Evolutionary conservation across 2,329 filamentous ascomycete genomes (phyloP), one percentile per base, ranked within the genome.

Genomic region (Aspergillus sp.): DNA sequence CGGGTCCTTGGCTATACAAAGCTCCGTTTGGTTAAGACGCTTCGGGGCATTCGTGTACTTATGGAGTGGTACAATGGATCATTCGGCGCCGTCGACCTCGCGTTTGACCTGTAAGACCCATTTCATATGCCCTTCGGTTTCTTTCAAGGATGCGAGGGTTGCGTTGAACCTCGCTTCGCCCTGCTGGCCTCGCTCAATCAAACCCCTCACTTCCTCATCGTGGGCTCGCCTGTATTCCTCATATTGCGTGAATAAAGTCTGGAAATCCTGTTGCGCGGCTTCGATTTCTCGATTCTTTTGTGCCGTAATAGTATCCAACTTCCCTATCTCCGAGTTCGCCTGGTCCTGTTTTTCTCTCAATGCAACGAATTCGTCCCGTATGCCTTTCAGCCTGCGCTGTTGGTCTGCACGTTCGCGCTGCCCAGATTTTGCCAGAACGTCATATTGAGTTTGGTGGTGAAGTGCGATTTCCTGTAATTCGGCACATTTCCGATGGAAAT

Each of bases 41-140:
- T 14, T 52, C 21, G 17, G 21, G 35, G 19, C 9, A 55, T n/a
- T 23, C 4, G 19, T 39, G 46, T 31, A 15, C 9, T 31, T 31
- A 8, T 11, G 27, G 27, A 31, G 27, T 31, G 27, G 27, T 31
- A 11, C 27, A 27, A 41, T 6, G 31, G 46, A 62, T 65, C 41
- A 72, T 49, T 69, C 63, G 45, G 68, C 61, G 44, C 64, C 68
- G 53, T 65, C 67, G 54, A 75, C 64, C 51, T 74, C 64, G 12
- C 63, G 63, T 35, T 77, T 74, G 53, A 81, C 66, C 37, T 74
- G 77, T 51, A 81, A 75, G n/a, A 73, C 73, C 77, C 79, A 81
- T 63, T 71, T 78, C 79, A 81, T 81, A 61, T 76, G 68, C 3
- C 70, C 77, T 54, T 76, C 72, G 1, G 75, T 73, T 56, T 76